phyloP scores from a whole-genome alignment of 345 rosid genomes.

The Physaria fendleri region DNA sequence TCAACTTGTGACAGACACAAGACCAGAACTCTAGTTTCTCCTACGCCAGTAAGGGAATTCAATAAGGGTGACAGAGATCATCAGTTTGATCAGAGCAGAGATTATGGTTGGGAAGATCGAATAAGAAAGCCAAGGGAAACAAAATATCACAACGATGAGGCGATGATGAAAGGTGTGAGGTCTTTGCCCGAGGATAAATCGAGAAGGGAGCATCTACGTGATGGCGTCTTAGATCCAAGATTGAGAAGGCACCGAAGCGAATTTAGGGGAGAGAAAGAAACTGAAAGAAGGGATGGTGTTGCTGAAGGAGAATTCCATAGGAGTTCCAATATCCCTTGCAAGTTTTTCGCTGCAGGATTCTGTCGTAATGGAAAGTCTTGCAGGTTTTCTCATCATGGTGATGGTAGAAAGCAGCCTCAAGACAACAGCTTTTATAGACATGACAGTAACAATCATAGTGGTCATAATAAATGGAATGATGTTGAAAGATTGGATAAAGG shows the following conservation, averaged over 20 bases:
- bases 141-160: slow-evolving; percentile 39
- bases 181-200: slow-evolving; percentile 37
- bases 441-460: slow-evolving; percentile 28
- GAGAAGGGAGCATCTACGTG: slow-evolving; percentile 26
- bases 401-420: slow-evolving; percentile 37
- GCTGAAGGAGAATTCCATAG: slow-evolving; percentile 43
- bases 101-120: slow-evolving; percentile 49
- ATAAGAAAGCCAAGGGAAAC: slow-evolving; percentile 43
- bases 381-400: slow-evolving; percentile 65
- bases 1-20: slow-evolving; percentile 52
- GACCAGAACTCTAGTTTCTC: slow-evolving; percentile 43
- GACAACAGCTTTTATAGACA: slow-evolving; percentile 33
- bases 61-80: slow-evolving; percentile 55
- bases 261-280: slow-evolving; percentile 36
- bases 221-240: slow-evolving; percentile 25
- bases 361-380: slow-evolving; percentile 81
- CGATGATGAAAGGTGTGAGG: slow-evolving; percentile 29
- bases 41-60: slow-evolving; percentile 54
- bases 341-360: slow-evolving; percentile 67
- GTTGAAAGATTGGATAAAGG: slow-evolving; percentile 32
- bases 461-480: slow-evolving; percentile 38
- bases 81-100: slow-evolving; percentile 38
- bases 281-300: slow-evolving; percentile 37
- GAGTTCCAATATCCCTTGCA: slow-evolving; percentile 57
- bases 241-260: slow-evolving; percentile 35